Evolutionary conservation across 257 asterid genomes (phyloP).

Genomic region (Gynochthodes officinalis): DNA sequence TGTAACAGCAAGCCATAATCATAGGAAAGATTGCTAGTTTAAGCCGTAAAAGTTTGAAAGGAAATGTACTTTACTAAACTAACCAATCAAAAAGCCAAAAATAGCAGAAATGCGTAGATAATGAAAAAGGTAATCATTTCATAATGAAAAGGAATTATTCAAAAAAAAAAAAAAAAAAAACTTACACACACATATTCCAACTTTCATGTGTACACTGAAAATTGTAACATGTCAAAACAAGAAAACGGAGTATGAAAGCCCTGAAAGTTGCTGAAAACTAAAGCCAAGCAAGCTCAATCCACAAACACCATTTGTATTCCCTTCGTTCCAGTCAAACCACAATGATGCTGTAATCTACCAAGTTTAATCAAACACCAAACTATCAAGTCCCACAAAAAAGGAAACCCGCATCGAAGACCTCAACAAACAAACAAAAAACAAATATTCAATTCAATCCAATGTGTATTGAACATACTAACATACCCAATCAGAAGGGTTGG

Average conservation of each 20-base stretch:
- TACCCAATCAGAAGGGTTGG: constrained; percentile 91
- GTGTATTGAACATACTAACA: background rate
- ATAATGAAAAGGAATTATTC: too few relatives aligned
- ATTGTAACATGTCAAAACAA: background rate
- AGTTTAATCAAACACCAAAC: background rate
- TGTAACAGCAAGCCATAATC: background rate
- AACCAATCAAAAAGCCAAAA: background rate
- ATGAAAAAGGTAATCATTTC: background rate
- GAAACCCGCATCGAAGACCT: background rate
- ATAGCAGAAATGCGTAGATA: background rate
- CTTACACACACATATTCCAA: background rate
- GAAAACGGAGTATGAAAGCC: background rate
- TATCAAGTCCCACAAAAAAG: background rate
- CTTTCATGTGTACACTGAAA: background rate
- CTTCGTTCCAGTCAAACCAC: background rate
- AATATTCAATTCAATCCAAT: background rate
- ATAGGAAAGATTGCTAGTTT: background rate
- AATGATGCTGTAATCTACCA: background rate
- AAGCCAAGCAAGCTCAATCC: background rate
- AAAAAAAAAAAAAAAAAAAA: too few relatives aligned
- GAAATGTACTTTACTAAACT: background rate
- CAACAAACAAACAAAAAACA: background rate
- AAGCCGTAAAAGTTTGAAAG: background rate
- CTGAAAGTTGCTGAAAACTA: background rate
- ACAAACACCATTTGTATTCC: background rate